Evolutionary conservation across 306 rosid species (phyloP).

Genomic region (Astragalus glycyphyllos): DNA sequence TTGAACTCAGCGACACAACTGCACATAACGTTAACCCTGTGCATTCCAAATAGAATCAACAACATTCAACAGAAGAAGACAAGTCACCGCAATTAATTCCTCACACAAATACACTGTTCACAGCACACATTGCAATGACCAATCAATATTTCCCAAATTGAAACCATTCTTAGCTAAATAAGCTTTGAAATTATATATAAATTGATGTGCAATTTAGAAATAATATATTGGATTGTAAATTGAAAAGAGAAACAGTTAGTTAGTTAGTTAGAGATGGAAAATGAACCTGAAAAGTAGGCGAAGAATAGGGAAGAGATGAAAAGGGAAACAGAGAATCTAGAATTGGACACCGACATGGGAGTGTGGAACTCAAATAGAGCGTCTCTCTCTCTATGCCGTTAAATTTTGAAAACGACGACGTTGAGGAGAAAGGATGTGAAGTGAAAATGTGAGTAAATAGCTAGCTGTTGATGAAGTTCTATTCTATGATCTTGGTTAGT

Average conservation of each 20-base stretch:
- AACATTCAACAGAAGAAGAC: not conserved
- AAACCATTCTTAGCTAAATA: not conserved
- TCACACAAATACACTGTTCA: no score
- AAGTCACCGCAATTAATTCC: not conserved
- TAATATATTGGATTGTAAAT: not conserved
- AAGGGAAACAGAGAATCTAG: slow-evolving; percentile 42
- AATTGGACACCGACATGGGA: slow-evolving; percentile 54
- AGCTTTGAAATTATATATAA: not conserved
- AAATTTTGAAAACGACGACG: not conserved
- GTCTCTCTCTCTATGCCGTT: not conserved
- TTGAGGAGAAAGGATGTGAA: not conserved
- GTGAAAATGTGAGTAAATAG: not conserved
- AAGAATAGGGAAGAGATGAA: slow-evolving; percentile 48
- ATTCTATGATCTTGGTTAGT: not conserved
- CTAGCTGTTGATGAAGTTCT: not conserved
- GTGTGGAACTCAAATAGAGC: not conserved
- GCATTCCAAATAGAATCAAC: not conserved
- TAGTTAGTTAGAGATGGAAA: slow-evolving; percentile 11
- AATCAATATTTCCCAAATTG: not conserved
- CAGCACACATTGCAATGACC: not conserved
- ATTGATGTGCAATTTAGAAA: not conserved
- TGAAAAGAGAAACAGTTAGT: not conserved
- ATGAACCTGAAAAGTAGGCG: slow-evolving; percentile 61
- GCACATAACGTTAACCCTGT: slow-evolving; percentile 65
- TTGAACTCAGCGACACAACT: slow-evolving; percentile 65